A percentile compares a stretch with the other conserved stretches of the same genome.
Evolutionary conservation across 371 early-diverging fungal genomes (phyloP).

Genomic region (Circinella umbellata): DNA sequence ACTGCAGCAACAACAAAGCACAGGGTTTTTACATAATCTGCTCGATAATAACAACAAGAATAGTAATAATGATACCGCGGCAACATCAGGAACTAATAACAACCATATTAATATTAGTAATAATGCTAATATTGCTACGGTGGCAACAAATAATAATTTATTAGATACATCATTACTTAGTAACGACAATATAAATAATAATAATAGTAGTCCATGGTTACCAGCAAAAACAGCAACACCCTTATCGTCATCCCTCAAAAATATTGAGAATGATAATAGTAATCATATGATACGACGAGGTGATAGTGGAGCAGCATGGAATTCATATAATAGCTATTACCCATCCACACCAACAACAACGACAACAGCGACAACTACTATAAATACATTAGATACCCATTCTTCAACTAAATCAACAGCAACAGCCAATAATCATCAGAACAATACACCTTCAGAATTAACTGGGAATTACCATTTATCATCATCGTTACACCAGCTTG

Average conservation of each 20-base stretch:
- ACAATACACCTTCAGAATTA: no score
- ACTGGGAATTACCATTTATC: conserved; percentile 18
- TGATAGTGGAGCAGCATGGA: conserved; percentile 6
- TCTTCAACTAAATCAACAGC: no score
- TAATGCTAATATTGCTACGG: neutral
- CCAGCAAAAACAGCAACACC: neutral
- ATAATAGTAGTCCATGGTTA: neutral
- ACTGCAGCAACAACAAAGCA: neutral
- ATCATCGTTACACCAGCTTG: conserved; percentile 12
- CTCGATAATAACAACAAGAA: no score
- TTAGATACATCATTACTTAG: conserved; percentile 1
- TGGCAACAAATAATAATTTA: neutral
- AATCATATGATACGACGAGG: neutral
- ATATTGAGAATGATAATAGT: no score
- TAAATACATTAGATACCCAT: no score
- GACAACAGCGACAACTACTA: no score
- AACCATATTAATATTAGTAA: neutral
- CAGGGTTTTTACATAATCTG: neutral
- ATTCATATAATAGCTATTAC: no score
- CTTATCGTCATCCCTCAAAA: neutral
- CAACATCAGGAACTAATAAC: neutral
- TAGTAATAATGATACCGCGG: neutral
- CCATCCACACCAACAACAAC: no score
- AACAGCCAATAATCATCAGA: no score
- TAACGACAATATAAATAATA: neutral